Base-by-base conservation (phyloP, 208 protist genomes). In the Crithidia brevicula region DNA sequence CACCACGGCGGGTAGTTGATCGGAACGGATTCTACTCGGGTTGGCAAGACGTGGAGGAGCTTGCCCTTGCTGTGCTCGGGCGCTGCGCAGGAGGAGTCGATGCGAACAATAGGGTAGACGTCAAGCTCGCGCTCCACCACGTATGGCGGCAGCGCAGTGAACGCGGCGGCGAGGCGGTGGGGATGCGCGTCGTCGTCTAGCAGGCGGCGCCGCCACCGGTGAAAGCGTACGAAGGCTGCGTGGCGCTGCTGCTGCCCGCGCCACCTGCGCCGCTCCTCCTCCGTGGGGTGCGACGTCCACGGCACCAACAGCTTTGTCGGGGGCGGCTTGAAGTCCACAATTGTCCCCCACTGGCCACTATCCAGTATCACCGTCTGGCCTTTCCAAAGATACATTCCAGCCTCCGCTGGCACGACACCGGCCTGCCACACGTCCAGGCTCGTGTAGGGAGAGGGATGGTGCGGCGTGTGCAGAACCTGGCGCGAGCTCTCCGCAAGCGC, bases 351-450 rank as follows among this genome's bases (percentile, higher is more conserved):
- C 15, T 56, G 42, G n/a, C 79, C 79, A n/a, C 62, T 69, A 22
- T 56, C 68, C 18, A 83, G 54, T 13, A 61, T 45, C 4, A 89
- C 79, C 2, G 36, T 38, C 23, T 67, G 47, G 0, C 83, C 83
- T 31, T 56, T 34, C 72, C 76, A 81, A 23, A 89, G 53, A 22
- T 67, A 45, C 22, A 83, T 38, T 4, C 67, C 67, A 8, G 50
- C 51, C 23, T 64, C 60, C 33, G 51, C 45, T 2, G 25, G 42
- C 9, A 79, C 65, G 16, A 83, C 30, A 16, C 61, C 60, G 9
- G 82, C 69, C 65, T 78, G 72, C 82, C 82, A 87, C 18, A 87
- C 15, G 15, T 79, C 67, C 4, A 60, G 60, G 54, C 75, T 78
- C 10, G 62, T 78, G 56, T 53, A 67, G 7, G 50, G 20, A 4